Evolutionary conservation across 2,329 filamentous ascomycete species (phyloP).

Genomic region (Scleromitrula shiraiana): DNA sequence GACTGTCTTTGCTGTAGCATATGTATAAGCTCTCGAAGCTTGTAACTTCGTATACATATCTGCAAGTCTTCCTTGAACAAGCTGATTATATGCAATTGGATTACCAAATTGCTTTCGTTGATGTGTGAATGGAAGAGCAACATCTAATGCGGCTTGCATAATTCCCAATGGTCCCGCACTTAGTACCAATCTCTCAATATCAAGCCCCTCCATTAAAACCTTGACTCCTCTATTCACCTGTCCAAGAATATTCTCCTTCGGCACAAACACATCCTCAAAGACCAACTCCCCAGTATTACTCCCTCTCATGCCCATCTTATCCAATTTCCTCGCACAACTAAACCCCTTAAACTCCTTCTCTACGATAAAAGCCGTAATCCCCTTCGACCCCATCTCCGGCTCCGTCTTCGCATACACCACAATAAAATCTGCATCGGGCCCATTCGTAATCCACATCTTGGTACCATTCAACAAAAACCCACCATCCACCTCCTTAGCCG

Average conservation of each 20-base stretch:
- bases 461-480: conserved; percentile 70
- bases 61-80: conserved; percentile 85
- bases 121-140: conserved; percentile 82
- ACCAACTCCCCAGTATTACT: conserved; percentile 92
- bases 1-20: conserved; percentile 68
- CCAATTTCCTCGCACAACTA: conserved; percentile 79
- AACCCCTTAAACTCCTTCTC: conserved; percentile 65
- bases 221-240: conserved; percentile 72
- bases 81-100: conserved; percentile 85
- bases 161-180: conserved; percentile 85
- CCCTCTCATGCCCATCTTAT: conserved; percentile 97
- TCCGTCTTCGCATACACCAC: conserved; percentile 97
- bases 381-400: conserved; percentile 72
- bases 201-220: conserved; percentile 93
- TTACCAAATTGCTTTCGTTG: conserved; percentile 78
- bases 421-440: conserved; percentile 84
- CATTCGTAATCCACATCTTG: conserved; percentile 99
- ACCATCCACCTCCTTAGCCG: conserved; percentile 70
- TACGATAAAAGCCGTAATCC: conserved; percentile 92
- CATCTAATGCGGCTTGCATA: conserved; percentile 87
- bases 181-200: conserved; percentile 87
- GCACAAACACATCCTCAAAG: conserved; percentile 87
- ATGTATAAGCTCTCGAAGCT: conserved; percentile 80
- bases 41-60: conserved; percentile 97
- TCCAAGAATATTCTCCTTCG: conserved; percentile 72